phyloP scores from a whole-genome alignment of 345 rosid genomes.

The Excoecaria agallocha region DNA sequence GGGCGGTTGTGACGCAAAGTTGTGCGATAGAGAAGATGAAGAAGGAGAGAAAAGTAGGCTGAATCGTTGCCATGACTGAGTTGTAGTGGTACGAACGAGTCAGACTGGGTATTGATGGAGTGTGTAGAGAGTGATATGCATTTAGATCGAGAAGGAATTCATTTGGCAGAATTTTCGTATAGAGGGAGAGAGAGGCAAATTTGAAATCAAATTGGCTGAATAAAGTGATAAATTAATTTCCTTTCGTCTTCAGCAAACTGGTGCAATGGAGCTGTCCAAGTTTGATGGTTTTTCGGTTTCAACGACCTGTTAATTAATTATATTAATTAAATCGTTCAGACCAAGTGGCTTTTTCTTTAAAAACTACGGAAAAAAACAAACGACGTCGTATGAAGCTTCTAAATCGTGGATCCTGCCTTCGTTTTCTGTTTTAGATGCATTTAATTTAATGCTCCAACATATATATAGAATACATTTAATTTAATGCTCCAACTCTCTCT shows the following conservation, averaged over 20 bases:
- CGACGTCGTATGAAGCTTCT: no score
- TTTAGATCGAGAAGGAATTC: background rate
- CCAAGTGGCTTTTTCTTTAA: no score
- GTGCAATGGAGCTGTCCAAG: background rate
- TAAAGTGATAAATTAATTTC: background rate
- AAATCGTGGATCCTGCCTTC: no score
- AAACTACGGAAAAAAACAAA: no score
- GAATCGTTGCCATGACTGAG: constrained; percentile 4
- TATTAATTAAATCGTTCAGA: no score
- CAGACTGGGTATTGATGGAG: background rate
- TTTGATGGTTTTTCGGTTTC: constrained; percentile 1
- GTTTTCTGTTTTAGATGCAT: no score
- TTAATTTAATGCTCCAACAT: no score
- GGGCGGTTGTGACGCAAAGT: background rate
- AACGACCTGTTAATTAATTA: background rate
- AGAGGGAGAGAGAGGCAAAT: background rate
- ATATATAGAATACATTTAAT: no score
- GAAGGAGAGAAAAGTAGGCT: background rate
- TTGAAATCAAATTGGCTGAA: background rate
- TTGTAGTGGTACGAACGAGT: constrained; percentile 7
- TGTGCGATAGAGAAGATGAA: background rate
- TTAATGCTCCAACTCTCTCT: no score
- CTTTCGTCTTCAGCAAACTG: background rate
- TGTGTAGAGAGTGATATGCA: background rate
- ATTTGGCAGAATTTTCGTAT: background rate